These are phyloP conservation scores for Phytophthora sp. DNA, from an alignment of 352 stramenopile species.

Conservation along the genomic window DNA sequence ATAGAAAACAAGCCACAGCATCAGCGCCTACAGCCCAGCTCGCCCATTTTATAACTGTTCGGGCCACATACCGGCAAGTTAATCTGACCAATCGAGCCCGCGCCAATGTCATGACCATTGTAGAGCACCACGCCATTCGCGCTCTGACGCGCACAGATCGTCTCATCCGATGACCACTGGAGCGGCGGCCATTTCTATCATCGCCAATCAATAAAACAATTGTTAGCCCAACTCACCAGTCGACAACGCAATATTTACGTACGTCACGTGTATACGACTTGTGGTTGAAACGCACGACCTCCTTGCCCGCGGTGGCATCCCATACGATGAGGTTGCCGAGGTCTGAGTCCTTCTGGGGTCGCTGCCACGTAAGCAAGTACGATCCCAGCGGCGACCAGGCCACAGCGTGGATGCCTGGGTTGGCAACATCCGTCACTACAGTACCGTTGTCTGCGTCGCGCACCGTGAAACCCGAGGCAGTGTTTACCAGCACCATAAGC, in stretches of 20 bases:
- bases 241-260: slow-evolving; percentile 20
- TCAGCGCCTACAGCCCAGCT: neutral
- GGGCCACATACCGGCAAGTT: slow-evolving; percentile 59
- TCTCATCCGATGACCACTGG: slow-evolving; percentile 92
- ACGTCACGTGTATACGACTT: slow-evolving; percentile 87
- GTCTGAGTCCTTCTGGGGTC: slow-evolving; percentile 73
- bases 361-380: slow-evolving; percentile 90
- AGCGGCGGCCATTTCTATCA: slow-evolving; percentile 88
- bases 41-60: neutral
- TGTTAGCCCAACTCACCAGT: neutral
- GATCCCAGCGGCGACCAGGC: slow-evolving; percentile 84
- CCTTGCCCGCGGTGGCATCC: slow-evolving; percentile 60
- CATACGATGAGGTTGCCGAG: slow-evolving; percentile 88
- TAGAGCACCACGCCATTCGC: slow-evolving; percentile 82
- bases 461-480: slow-evolving; percentile 69
- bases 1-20: slow-evolving; percentile 11
- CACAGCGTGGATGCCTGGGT: slow-evolving; percentile 78
- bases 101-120: slow-evolving; percentile 66
- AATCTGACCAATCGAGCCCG: slow-evolving; percentile 73
- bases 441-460: slow-evolving; percentile 70
- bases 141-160: slow-evolving; percentile 80
- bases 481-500: slow-evolving; percentile 69
- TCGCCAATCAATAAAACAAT: neutral
- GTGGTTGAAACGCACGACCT: slow-evolving; percentile 82
- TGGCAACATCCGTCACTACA: slow-evolving; percentile 64